Evolutionary conservation across 31 red algal species (phyloP).

Genomic region (Odonthalia washingtoniensis): DNA sequence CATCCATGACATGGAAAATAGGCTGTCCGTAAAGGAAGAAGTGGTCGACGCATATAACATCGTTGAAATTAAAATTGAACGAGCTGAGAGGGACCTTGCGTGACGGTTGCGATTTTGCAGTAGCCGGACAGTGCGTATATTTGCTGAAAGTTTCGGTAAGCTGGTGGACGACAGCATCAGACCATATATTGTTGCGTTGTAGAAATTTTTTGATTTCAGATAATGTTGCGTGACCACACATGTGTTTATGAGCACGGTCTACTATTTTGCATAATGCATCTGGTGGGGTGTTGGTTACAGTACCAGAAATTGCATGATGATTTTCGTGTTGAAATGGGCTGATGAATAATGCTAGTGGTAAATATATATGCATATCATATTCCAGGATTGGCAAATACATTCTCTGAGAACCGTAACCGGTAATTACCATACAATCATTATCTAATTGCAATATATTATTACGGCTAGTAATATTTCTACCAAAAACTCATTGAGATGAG

Average conservation of each 20-base stretch:
- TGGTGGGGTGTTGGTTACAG: not conserved
- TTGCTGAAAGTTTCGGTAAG: not conserved
- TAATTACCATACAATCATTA: not conserved
- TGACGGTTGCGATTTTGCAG: not conserved
- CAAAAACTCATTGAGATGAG: not conserved
- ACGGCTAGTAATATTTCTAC: not conserved
- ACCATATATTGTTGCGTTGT: not conserved
- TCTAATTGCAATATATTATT: not conserved
- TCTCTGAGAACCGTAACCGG: not conserved
- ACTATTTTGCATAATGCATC: not conserved
- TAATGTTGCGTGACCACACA: not conserved
- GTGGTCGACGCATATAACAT: conserved; percentile 26
- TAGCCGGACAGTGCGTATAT: not conserved
- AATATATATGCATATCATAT: too few relatives aligned
- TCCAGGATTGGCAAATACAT: not conserved
- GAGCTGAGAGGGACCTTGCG: conserved; percentile 18
- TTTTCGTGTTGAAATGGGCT: not conserved
- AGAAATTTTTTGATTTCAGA: not conserved
- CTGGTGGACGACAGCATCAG: not conserved
- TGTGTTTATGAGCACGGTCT: not conserved
- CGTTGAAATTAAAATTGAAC: conserved; percentile 21
- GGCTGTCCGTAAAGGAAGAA: conserved; percentile 5
- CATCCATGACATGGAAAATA: conserved; percentile 32
- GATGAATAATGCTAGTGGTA: not conserved
- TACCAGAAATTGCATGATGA: too few relatives aligned